Conservation (phyloP, 495 filamentous ascomycete genomes). For the Clohesyomyces aquaticus region DNA sequence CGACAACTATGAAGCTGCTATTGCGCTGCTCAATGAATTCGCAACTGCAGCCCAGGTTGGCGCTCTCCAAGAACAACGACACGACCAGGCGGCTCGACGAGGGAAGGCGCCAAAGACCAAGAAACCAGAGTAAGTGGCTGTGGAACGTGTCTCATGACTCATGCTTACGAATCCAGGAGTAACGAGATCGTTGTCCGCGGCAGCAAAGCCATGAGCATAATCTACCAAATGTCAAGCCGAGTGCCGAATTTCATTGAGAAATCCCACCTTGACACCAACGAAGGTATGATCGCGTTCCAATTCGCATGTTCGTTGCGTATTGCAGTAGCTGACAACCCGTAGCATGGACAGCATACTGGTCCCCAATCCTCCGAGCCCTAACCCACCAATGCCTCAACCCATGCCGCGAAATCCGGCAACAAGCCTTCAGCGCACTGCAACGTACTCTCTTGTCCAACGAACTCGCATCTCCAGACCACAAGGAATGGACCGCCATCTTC, state of each 20-base stretch:
- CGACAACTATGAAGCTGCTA: slow-evolving; percentile 90
- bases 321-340: slow-evolving; percentile 27
- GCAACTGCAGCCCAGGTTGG: slow-evolving; percentile 83
- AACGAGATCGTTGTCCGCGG: slow-evolving; percentile 77
- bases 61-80: slow-evolving; percentile 75
- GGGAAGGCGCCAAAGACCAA: slow-evolving; percentile 55
- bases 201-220: slow-evolving; percentile 75
- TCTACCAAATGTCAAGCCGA: slow-evolving; percentile 76
- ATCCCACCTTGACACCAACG: slow-evolving; percentile 85
- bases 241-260: slow-evolving; percentile 86
- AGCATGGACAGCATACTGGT: slow-evolving; percentile 99
- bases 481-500: slow-evolving; percentile 95
- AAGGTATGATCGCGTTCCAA: slow-evolving; percentile 57
- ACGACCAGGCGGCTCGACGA: slow-evolving; percentile 60
- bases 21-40: slow-evolving; percentile 86
- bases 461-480: slow-evolving; percentile 73
- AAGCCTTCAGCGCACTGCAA: slow-evolving; percentile 86
- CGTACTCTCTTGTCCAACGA: slow-evolving; percentile 81
- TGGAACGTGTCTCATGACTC: slow-evolving; percentile 53
- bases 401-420: slow-evolving; percentile 87
- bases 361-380: slow-evolving; percentile 86
- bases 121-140: slow-evolving; percentile 35
- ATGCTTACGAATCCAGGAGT: slow-evolving; percentile 58
- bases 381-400: slow-evolving; percentile 92
- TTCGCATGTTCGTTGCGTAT: too few relatives aligned